Base-by-base conservation (phyloP, 768 basidiomycete genomes). In the Suillus alpinus region DNA sequence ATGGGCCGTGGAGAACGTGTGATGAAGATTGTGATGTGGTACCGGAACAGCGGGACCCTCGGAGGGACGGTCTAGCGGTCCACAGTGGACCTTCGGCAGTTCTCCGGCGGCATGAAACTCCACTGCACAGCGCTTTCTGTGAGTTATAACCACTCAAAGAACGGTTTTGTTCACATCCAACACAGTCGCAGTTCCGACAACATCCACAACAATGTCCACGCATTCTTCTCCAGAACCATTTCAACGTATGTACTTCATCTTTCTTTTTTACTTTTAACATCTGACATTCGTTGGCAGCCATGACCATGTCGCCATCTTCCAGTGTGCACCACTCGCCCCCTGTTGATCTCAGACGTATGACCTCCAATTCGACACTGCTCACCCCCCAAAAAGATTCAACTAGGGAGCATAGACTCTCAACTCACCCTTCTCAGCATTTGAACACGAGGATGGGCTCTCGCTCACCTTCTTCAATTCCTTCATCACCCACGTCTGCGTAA, bases 401-500 rank as follows among this genome's bases (percentile, higher is more conserved):
- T 57, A 71, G 76, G 62, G 69, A 74, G 55, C 74, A 76, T 59
- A 74, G 74, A 34, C 73, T 80, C 1, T 80, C 79, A 1, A 74
- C 77, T 18, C 75, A 82, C 36, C 60, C 72, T 23, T 84, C 85
- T 0, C 83, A 85, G 64, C 81, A 81, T 61, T 71, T 83, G 18
- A 79, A 80, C 44, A 75, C 76, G 56, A 77, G 82, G 46, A 67
- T 86, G 29, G 88, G 86, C 43, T 87, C 86, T 10, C 80, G 81
- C 26, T 89, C 89, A 0, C 88, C 89, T 1, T 79, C 77, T n/a
- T 89, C 88, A 13, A 91, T 91, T 60, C 89, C 89, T 0, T 91
- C 88, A 16, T 89, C 87, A 1, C 90, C 90, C 3, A 89, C 89
- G 20, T 91, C 89, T 37, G 84, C 91, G 87, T 89, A 79, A 57